phyloP scores from a whole-genome alignment of 345 rosid genomes.

The Ceriops decandra region DNA sequence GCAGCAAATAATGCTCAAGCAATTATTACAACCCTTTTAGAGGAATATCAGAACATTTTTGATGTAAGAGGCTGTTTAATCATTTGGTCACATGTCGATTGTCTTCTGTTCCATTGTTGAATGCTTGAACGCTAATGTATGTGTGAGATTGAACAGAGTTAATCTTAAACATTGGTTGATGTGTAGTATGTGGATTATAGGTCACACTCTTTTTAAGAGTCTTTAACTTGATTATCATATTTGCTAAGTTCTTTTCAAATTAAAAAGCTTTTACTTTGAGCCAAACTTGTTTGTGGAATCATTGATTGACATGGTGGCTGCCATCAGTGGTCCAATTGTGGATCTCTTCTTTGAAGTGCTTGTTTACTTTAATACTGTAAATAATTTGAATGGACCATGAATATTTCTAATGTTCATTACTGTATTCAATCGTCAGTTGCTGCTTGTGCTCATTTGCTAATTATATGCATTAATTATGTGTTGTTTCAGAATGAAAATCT shows the following conservation, averaged over 20 bases:
- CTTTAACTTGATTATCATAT: neutral
- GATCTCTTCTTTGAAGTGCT: neutral
- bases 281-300: neutral
- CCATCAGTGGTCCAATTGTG: neutral
- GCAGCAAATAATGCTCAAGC: constrained; percentile 97
- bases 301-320: neutral
- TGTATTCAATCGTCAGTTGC: neutral
- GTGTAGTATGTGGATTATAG: neutral
- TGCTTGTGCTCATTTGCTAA: neutral
- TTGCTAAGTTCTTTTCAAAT: neutral
- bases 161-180: neutral
- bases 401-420: neutral
- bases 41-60: constrained; percentile 82
- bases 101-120: constrained; percentile 1
- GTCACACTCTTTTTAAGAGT: neutral
- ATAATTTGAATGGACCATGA: neutral
- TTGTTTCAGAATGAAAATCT: constrained; percentile 85
- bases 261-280: neutral
- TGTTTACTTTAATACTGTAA: neutral
- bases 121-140: neutral
- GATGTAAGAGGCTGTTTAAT: constrained; percentile 58
- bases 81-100: constrained; percentile 4
- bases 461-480: constrained; percentile 2
- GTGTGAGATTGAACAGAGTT: no score
- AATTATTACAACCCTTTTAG: constrained; percentile 73